A percentile compares a stretch with the other conserved stretches of the same genome.
These are phyloP conservation scores for Pseudoneurospora amorphoporcata DNA, from an alignment of 495 filamentous ascomycete species.

Conservation along the genomic window DNA sequence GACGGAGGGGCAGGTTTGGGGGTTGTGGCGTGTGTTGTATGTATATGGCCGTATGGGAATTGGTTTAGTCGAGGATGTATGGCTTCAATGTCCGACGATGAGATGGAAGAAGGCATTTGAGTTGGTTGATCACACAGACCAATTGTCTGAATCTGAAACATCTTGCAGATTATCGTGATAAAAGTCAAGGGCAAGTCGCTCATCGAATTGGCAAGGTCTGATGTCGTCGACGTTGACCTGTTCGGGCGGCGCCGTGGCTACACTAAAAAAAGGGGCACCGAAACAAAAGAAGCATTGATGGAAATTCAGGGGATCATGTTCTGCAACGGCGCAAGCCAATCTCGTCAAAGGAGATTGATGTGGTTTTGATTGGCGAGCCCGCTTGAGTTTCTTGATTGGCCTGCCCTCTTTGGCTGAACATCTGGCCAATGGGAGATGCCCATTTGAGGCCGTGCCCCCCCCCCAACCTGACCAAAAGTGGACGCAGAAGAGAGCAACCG, in stretches of 20 bases:
- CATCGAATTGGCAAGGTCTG: not conserved
- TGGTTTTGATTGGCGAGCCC: conserved; percentile 9
- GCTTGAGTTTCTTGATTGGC: not conserved
- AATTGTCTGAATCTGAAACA: not conserved
- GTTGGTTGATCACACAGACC: not conserved
- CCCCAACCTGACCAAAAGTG: not conserved
- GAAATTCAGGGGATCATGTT: not conserved
- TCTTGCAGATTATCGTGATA: not conserved
- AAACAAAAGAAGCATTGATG: not conserved
- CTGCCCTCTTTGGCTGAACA: not conserved
- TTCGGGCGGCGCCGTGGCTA: not conserved
- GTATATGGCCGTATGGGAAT: too few relatives aligned
- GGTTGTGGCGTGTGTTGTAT: not conserved
- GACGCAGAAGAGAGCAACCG: not conserved
- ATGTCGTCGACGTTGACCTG: not conserved
- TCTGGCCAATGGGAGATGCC: not conserved
- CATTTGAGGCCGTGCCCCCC: not conserved
- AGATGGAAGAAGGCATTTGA: not conserved
- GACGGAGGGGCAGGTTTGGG: not conserved
- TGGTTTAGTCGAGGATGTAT: not conserved
- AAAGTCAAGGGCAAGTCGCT: not conserved
- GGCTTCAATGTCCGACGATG: not conserved
- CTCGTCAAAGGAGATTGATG: conserved; percentile 21
- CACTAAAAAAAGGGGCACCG: not conserved
- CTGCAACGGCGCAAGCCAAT: conserved; percentile 11